Evolutionary conservation across 495 filamentous ascomycete species (phyloP).

Genomic region (Cercophora scortea): DNA sequence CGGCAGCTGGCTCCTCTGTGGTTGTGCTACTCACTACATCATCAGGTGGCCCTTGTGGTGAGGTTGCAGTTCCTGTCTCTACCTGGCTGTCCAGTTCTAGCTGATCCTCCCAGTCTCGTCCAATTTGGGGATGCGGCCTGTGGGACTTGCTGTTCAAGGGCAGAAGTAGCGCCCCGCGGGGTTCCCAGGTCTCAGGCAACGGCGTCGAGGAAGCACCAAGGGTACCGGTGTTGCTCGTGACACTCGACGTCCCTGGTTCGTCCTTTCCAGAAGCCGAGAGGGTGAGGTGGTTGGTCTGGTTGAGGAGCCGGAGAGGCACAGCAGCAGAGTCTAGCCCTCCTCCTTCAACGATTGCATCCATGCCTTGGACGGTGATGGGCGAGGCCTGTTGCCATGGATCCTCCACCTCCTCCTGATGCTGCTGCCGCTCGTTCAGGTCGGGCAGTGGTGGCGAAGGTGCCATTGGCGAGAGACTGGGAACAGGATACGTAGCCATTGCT

Average conservation of each 20-base stretch:
- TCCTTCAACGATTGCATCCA: too few species aligned
- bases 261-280: constrained; percentile 12
- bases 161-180: neutral
- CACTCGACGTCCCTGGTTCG: neutral
- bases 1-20: neutral
- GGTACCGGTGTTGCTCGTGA: neutral
- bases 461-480: neutral
- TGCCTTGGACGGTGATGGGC: too few species aligned
- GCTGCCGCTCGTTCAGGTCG: neutral
- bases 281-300: constrained; percentile 14
- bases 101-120: neutral
- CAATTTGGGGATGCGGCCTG: neutral
- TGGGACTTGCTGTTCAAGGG: neutral
- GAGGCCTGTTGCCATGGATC: too few species aligned
- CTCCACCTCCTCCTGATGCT: neutral
- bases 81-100: neutral
- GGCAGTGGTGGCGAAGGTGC: neutral
- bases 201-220: neutral
- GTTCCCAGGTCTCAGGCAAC: neutral
- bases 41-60: neutral
- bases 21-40: neutral
- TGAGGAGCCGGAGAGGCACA: constrained; percentile 13
- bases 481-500: neutral
- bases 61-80: neutral
- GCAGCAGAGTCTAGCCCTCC: neutral